phyloP scores from a whole-genome alignment of 805 yeast genomes.

The Lachancea thermotolerans region DNA sequence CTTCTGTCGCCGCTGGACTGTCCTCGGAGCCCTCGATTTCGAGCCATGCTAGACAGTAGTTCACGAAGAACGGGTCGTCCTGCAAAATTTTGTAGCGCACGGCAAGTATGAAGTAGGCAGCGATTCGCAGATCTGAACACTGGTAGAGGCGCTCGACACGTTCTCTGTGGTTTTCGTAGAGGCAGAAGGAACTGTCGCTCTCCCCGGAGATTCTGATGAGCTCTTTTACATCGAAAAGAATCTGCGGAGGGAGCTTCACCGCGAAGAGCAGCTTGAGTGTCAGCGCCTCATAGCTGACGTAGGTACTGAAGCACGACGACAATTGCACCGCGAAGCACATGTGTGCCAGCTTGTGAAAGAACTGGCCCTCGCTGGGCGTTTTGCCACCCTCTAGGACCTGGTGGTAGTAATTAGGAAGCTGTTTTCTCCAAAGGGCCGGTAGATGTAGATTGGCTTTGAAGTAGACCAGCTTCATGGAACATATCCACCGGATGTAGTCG shows the following conservation, averaged over 20 bases:
- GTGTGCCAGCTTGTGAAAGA: constrained; percentile 29
- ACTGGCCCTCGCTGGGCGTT: constrained; percentile 36
- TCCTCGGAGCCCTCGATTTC: background rate
- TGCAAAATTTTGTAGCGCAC: constrained; percentile 17
- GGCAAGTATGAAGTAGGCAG: constrained; percentile 19
- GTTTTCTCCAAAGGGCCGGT: constrained; percentile 34
- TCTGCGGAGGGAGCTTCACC: constrained; percentile 22
- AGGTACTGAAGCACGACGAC: constrained; percentile 9
- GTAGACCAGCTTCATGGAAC: constrained; percentile 44
- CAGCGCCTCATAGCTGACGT: constrained; percentile 16
- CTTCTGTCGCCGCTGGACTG: constrained; percentile 8
- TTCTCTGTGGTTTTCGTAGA: constrained; percentile 9
- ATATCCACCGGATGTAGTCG: constrained; percentile 41
- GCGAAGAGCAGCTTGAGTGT: constrained; percentile 18
- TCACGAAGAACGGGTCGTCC: constrained; percentile 8
- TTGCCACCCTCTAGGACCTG: constrained; percentile 35
- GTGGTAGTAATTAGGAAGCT: constrained; percentile 36
- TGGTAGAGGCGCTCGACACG: constrained; percentile 10
- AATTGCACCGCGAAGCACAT: constrained; percentile 10
- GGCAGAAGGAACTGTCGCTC: constrained; percentile 2
- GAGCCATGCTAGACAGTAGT: constrained; percentile 2
- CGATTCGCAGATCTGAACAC: constrained; percentile 18
- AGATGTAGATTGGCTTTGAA: constrained; percentile 35
- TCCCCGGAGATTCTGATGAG: constrained; percentile 11
- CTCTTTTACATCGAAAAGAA: constrained; percentile 16